Evolutionary conservation across 345 rosid genomes (phyloP), one percentile per base, ranked within the genome.

Genomic region (Sonneratia caseolaris): DNA sequence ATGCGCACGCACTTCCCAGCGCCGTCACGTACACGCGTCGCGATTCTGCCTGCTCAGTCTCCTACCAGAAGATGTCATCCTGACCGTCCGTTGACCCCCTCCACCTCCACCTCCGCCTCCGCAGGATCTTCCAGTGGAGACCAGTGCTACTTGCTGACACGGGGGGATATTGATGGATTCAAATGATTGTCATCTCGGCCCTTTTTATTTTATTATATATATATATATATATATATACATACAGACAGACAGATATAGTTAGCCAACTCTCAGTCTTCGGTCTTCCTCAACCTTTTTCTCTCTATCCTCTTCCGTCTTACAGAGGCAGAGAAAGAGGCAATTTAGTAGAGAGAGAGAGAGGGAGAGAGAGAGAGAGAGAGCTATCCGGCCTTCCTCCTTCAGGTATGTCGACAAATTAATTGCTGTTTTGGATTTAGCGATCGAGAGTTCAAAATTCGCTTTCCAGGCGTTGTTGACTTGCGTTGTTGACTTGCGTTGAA

Each of bases 221-320:
- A 18, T 69, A 21, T 16, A 49, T 48, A 1, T 42, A 42, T 42
- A 0, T 42, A 42, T 42, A 42, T 42, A 40, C 8, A 40, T 15
- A 49, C 32, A 27, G 32, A 27, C 32, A 27, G 0, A 27, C 32
- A 27, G 1, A 27, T 27, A 27, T 27, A 27, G 32, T 27, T 18
- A 49, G 56, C 56, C 18, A 16, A 12, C 72, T 70, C 71, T 27
- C 10, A 27, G 32, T 18, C 62, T 49, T 6, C 40, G 27, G 7
- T 13, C 3, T 7, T 18, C 3, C 3, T 49, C 55, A 15, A 0
- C 48, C 16, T 37, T 19, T 22, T 35, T 16, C 40, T 70, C 65
- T 70, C 36, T 36, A 62, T 70, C 72, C 47, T 70, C 72, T 47
- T 70, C 72, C 37, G 47, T 70, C 64, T 70, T 64, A 22, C 22